Conservation (phyloP, 306 rosid species). For the Cajanus cajan region DNA sequence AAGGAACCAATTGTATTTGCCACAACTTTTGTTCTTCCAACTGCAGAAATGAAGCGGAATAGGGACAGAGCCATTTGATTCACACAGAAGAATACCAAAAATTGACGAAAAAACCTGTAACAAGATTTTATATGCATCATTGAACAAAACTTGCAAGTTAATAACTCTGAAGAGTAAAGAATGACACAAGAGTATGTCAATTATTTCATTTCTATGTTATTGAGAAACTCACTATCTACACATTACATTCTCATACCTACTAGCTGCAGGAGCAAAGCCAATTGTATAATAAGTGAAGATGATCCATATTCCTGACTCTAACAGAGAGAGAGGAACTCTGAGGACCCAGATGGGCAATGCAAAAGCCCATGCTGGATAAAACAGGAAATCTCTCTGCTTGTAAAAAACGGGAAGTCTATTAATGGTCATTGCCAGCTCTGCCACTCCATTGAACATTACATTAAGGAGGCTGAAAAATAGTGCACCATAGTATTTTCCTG, state of each 20-base stretch:
- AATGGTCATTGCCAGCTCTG: constrained; percentile 59
- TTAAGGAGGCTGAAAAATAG: constrained; percentile 59
- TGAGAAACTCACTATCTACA: background rate
- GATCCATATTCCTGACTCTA: constrained; percentile 69
- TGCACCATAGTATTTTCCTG: constrained; percentile 58
- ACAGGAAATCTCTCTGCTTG: constrained; percentile 66
- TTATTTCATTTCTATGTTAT: background rate
- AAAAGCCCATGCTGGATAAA: constrained; percentile 69
- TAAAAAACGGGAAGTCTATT: constrained; percentile 61
- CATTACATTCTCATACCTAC: constrained; percentile 48
- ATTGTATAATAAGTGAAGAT: constrained; percentile 63
- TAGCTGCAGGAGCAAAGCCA: constrained; percentile 70
- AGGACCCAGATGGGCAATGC: constrained; percentile 67
- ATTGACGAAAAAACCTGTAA: constrained; percentile 71
- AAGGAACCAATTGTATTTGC: constrained; percentile 62
- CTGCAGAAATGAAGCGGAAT: constrained; percentile 77
- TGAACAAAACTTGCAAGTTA: background rate
- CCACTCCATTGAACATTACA: constrained; percentile 71
- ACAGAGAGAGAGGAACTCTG: constrained; percentile 54
- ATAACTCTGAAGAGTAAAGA: background rate
- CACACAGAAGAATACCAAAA: constrained; percentile 69
- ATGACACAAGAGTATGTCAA: background rate
- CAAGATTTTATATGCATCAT: constrained; percentile 1
- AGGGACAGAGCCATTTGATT: constrained; percentile 83
- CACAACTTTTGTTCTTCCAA: constrained; percentile 75